Percentiles rank a stretch among this genome's conserved stretches.
Conservation (phyloP, 2,329 filamentous ascomycete species). For the Colletotrichum sansevieriae region DNA sequence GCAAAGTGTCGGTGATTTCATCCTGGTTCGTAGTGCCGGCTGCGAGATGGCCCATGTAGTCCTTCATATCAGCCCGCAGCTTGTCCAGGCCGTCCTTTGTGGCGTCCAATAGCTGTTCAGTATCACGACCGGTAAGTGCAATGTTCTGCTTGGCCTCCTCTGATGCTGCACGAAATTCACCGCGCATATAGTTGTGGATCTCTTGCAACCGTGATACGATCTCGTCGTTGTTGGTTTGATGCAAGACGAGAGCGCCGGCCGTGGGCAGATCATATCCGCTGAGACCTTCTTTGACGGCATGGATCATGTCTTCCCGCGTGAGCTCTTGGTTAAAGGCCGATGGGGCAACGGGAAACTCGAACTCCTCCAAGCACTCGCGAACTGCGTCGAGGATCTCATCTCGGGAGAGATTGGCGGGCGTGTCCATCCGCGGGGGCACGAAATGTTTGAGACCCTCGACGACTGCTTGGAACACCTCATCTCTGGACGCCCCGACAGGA, state of each 20-base stretch:
- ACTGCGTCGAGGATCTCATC: constrained; percentile 89
- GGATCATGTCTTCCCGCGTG: constrained; percentile 72
- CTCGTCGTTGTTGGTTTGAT: constrained; percentile 60
- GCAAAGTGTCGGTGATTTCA: constrained; percentile 80
- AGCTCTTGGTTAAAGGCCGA: constrained; percentile 67
- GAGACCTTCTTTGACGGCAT: constrained; percentile 73
- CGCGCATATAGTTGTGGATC: constrained; percentile 71
- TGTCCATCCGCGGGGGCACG: constrained; percentile 78
- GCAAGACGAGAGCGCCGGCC: constrained; percentile 56
- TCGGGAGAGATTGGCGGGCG: constrained; percentile 76
- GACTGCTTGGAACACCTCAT: constrained; percentile 88
- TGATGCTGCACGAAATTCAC: constrained; percentile 71
- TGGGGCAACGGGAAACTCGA: constrained; percentile 78
- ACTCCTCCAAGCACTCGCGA: constrained; percentile 86
- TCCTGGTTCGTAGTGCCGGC: constrained; percentile 76
- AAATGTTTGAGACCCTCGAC: constrained; percentile 89
- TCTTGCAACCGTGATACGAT: constrained; percentile 72
- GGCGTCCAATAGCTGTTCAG: constrained; percentile 88
- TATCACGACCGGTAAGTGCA: constrained; percentile 82
- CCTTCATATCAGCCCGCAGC: constrained; percentile 83
- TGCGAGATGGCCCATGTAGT: constrained; percentile 80
- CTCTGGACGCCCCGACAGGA: constrained; percentile 76
- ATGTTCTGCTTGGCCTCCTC: constrained; percentile 82
- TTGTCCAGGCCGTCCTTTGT: constrained; percentile 89
- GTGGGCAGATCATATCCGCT: constrained; percentile 61